Evolutionary conservation across 2,329 filamentous ascomycete species (phyloP), one percentile per base, ranked within the genome.

Genomic region (Akanthomyces uredinophilus): DNA sequence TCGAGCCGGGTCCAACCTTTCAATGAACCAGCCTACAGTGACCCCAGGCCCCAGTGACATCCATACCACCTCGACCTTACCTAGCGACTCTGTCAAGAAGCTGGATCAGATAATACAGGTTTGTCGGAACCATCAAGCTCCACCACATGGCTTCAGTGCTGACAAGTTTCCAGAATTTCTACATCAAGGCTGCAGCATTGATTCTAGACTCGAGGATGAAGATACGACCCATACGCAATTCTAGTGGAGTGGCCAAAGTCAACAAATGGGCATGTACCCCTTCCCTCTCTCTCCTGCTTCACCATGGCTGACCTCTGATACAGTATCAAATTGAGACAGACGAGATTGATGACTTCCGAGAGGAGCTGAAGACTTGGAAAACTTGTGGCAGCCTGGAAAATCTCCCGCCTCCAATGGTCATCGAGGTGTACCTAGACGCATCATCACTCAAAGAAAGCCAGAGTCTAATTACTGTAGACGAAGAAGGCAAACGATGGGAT

Each of bases 241-340:
- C 73, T 16, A 76, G 71, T 68, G 66, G 84, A 51, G 71, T 69
- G 24, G 73, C 85, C 65, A 89, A 88, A 74, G 82, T 89, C 56
- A 96, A 95, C 72, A 92, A 91, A 86, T 96, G 92, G 91, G 92
- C 94, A 83, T 65, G 88, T 79, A 5, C 37, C 52, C 18, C 50
- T 32, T 60, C 49, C 41, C 22, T 49, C 51, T 29, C 20, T 39
- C 29, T 4, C 27, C 22, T 35, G 7, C 20, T 10, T 2, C 14
- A 16, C 16, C 8, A 59, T 49, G 27, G 52, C 69, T 71, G 44
- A 68, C 63, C 43, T 37, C 47, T 2, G 7, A 37, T 55, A 51
- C 70, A 98, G 95, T 99, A 97, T 77, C 96, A 96, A 79, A 87
- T 97, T 68, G 90, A 96, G 67, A 88, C 96, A 50, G 90, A 96